Evolutionary conservation across 352 stramenopile species (phyloP).

Genomic region (Globisporangium heterothallicum): DNA sequence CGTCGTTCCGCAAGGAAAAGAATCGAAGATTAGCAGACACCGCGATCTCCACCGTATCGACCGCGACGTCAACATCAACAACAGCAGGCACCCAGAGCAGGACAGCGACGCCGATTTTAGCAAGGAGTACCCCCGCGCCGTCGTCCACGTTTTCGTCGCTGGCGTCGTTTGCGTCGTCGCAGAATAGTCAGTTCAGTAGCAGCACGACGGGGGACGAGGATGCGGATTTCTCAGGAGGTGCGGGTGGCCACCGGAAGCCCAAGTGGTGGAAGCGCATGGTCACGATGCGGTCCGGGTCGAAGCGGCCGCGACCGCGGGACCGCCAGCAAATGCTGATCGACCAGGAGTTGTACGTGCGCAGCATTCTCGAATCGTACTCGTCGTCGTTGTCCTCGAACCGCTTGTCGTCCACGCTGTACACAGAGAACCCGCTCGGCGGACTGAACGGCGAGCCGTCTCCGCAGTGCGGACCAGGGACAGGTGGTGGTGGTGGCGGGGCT

Average conservation of each 20-base stretch:
- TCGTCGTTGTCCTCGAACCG: conserved; percentile 68
- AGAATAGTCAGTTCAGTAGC: conserved; percentile 10
- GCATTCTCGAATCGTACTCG: conserved; percentile 69
- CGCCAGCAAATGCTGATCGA: conserved; percentile 22
- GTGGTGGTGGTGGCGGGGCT: no score
- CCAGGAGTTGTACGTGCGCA: conserved; percentile 68
- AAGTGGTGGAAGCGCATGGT: conserved; percentile 39
- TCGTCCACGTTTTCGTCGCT: conserved; percentile 14
- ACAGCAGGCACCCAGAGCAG: conserved; percentile 7
- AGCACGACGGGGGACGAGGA: conserved; percentile 16
- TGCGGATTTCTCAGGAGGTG: conserved; percentile 15
- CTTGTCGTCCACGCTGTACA: conserved; percentile 31
- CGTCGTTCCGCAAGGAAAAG: neutral
- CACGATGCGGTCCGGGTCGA: conserved; percentile 19
- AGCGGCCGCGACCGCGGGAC: conserved; percentile 15
- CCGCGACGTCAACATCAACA: neutral
- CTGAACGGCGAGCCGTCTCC: conserved; percentile 18
- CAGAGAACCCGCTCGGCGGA: conserved; percentile 14
- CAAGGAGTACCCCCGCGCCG: conserved; percentile 5
- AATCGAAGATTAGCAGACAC: conserved; percentile 5
- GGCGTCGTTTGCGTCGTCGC: conserved; percentile 15
- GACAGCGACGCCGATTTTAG: conserved; percentile 1
- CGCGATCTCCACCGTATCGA: conserved; percentile 2
- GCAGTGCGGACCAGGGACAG: neutral
- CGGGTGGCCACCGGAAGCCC: no score